Base-by-base conservation (phyloP, 2,329 filamentous ascomycete species). In the Ophiocordyceps sinensis region DNA sequence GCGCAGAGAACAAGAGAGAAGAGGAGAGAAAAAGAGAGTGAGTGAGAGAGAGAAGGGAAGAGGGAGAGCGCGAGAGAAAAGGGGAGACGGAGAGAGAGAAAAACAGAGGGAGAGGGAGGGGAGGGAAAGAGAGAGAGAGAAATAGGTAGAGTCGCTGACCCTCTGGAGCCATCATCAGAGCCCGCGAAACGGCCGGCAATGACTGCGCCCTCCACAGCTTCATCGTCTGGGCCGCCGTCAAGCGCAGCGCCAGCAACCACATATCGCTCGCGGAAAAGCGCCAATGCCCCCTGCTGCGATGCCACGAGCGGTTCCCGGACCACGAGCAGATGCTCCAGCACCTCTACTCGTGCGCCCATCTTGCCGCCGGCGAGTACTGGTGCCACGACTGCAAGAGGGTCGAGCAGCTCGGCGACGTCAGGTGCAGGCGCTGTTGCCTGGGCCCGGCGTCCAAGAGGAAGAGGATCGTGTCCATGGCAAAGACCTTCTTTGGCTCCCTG, bases 171-270 rank as follows among this genome's bases (percentile, higher is more conserved):
- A 26, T 37, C n/a, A 31, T 28, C 47, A 73, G 70, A 36, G 63
- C 61, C 47, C 65, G 63, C 45, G 62, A 66, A 37, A 64, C 63
- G 19, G 55, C 62, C 11, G 60, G 57, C 28, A 64, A 71, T 44
- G 68, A 72, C 49, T 74, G 71, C 50, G 67, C 66, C 17, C 61
- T 68, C 36, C 64, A 74, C 49, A 61, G 67, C 43, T 76, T 76
- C 55, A 67, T 75, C 48, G 68, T 71, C 40, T 75, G 72, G 71
- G 66, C 64, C 29, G 72, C 71, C 37, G 62, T 73, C 46, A 68
- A 70, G 53, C 69, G 71, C 49, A 75, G 74, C 55, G 61, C 58
- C 28, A 71, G 63, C 41, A 45, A 54, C 35, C 64, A 61, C 41
- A 70, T 73, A 62, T 65, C 63, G 9, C 51, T 59, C 21, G 62